A percentile compares a stretch with the other conserved stretches of the same genome.
These are phyloP conservation scores for Paramecium tetraurelia DNA, from an alignment of 73 alveolate species.

Conservation along the genomic window DNA sequence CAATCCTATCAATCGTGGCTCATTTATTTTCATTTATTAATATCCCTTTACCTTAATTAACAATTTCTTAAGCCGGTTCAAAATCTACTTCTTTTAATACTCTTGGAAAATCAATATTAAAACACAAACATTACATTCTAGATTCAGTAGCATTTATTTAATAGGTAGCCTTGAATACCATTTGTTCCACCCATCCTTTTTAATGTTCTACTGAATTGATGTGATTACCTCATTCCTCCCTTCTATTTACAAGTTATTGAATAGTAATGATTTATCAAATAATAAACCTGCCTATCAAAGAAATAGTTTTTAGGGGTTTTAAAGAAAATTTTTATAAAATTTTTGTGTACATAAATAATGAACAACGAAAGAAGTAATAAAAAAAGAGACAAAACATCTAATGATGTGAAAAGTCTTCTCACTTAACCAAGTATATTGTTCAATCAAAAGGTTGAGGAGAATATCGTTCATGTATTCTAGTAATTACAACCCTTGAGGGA, in stretches of 20 bases:
- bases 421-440: neutral
- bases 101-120: too few species aligned
- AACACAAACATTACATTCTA: too few species aligned
- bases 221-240: conserved; percentile 65
- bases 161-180: conserved; percentile 69
- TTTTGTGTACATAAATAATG: neutral
- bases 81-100: too few species aligned
- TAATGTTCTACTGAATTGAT: conserved; percentile 67
- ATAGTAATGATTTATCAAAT: conserved; percentile 73
- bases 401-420: neutral
- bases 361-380: neutral
- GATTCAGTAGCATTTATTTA: conserved; percentile 79
- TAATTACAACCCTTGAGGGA: neutral
- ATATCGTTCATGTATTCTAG: neutral
- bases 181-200: conserved; percentile 78
- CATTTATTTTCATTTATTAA: too few species aligned
- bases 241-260: conserved; percentile 60
- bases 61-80: too few species aligned
- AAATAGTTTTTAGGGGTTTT: conserved; percentile 42
- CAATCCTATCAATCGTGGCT: too few species aligned
- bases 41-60: too few species aligned
- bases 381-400: neutral
- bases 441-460: neutral
- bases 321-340: neutral
- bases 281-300: conserved; percentile 77